Percentiles rank a stretch among this genome's conserved stretches.
Conservation (phyloP, 2,329 filamentous ascomycete genomes). For the Apiospora sp. region DNA sequence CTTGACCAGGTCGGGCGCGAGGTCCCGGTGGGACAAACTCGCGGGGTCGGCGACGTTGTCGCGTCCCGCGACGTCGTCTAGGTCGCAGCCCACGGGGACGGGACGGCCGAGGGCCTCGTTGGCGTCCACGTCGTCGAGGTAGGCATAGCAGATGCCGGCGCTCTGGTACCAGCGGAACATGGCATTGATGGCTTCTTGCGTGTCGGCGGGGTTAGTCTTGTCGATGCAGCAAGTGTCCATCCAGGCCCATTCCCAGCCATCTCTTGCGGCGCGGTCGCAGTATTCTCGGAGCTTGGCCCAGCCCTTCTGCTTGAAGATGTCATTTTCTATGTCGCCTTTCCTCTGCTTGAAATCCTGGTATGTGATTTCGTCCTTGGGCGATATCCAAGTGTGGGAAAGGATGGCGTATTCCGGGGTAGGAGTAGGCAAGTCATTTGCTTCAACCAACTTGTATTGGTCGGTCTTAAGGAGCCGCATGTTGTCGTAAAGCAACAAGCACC, state of each 20-base stretch:
- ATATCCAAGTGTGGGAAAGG: constrained; percentile 29
- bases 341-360: constrained; percentile 30
- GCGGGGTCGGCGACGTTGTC: constrained; percentile 20
- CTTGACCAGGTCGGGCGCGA: not conserved
- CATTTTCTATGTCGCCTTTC: constrained; percentile 27
- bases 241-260: constrained; percentile 30
- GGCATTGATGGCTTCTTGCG: constrained; percentile 27
- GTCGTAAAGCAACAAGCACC: not conserved
- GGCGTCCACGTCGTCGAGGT: constrained; percentile 26
- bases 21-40: not conserved
- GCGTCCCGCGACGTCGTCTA: constrained; percentile 19
- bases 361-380: constrained; percentile 30
- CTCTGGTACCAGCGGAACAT: constrained; percentile 31
- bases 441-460: not conserved
- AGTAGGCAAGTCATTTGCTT: not conserved
- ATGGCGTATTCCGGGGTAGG: constrained; percentile 27
- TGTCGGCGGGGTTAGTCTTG: constrained; percentile 28
- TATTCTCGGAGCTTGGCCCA: constrained; percentile 29
- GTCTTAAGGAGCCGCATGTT: constrained; percentile 22
- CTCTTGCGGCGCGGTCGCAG: constrained; percentile 28
- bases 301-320: constrained; percentile 29
- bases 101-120: not conserved
- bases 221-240: constrained; percentile 32
- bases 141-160: constrained; percentile 28
- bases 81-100: not conserved